Conservation (phyloP, 192 early-diverging fungal species). For the Entomortierella lignicola region DNA sequence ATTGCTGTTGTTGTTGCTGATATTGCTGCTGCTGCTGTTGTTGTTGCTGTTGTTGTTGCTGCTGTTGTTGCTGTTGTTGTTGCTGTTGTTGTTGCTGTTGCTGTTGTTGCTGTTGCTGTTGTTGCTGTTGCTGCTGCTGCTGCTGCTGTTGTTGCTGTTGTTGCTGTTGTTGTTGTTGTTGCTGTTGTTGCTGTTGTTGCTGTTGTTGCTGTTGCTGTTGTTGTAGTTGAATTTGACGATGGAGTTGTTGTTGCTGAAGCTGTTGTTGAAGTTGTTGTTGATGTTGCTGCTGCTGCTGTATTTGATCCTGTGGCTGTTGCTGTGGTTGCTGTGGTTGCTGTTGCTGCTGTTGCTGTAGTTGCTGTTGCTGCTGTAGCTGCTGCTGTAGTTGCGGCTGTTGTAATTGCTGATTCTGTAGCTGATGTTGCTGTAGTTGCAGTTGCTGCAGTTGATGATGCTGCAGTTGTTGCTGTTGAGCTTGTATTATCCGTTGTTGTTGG, state of each 20-base stretch:
- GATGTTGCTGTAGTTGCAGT: neutral
- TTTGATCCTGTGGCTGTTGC: neutral
- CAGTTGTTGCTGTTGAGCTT: neutral
- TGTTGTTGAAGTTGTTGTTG: too few relatives aligned
- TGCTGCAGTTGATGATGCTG: slow-evolving; percentile 9
- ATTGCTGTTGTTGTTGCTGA: slow-evolving; percentile 13
- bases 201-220: slow-evolving; percentile 4
- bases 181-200: neutral
- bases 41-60: slow-evolving; percentile 5
- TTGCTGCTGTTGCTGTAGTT: slow-evolving; percentile 20
- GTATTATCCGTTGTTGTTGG: neutral
- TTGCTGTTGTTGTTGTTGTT: slow-evolving; percentile 3
- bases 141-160: neutral
- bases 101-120: slow-evolving; percentile 20
- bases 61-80: neutral
- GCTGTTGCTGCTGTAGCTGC: slow-evolving; percentile 12
- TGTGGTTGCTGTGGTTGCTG: slow-evolving; percentile 21
- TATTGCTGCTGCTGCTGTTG: slow-evolving; percentile 25
- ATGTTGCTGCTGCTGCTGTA: slow-evolving; percentile 2
- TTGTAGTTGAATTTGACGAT: slow-evolving; percentile 11
- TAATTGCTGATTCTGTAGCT: slow-evolving; percentile 4
- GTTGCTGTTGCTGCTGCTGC: slow-evolving; percentile 12
- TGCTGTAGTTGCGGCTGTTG: neutral
- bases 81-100: slow-evolving; percentile 33
- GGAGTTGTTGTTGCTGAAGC: too few relatives aligned